Evolutionary conservation across 106 monocot genomes (phyloP).

Genomic region (Allium sativum): DNA sequence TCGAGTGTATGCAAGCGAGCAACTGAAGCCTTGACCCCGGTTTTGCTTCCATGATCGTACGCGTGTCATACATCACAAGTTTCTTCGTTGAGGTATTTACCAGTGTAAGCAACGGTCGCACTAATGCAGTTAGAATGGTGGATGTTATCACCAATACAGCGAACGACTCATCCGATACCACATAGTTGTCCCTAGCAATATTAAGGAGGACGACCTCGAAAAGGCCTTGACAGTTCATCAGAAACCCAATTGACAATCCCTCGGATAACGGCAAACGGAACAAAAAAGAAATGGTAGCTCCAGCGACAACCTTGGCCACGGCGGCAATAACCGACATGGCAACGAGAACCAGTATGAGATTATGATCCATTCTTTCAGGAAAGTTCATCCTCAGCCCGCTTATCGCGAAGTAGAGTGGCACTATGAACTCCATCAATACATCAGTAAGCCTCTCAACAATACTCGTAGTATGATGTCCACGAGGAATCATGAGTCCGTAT

Average conservation of each 20-base stretch:
- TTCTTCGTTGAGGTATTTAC: slow-evolving; percentile 2
- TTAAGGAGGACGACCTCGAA: slow-evolving; percentile 24
- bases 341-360: background rate
- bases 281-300: slow-evolving; percentile 13
- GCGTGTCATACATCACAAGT: slow-evolving; percentile 15
- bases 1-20: slow-evolving; percentile 41
- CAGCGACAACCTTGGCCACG: slow-evolving; percentile 18
- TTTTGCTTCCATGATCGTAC: slow-evolving; percentile 21
- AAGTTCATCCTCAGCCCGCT: slow-evolving; percentile 26
- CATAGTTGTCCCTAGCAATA: slow-evolving; percentile 24
- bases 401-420: slow-evolving; percentile 31
- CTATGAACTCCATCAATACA: slow-evolving; percentile 15
- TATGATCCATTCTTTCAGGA: background rate
- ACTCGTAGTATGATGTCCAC: slow-evolving; percentile 12
- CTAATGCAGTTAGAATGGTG: slow-evolving; percentile 17
- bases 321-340: slow-evolving; percentile 12
- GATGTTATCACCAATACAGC: slow-evolving; percentile 27
- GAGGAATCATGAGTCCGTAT: slow-evolving; percentile 33
- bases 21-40: slow-evolving; percentile 34
- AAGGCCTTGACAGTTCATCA: slow-evolving; percentile 29
- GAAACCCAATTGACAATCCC: slow-evolving; percentile 26
- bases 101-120: slow-evolving; percentile 19
- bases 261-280: slow-evolving; percentile 23
- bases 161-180: background rate
- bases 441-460: slow-evolving; percentile 28